These are phyloP conservation scores for Suillus brevipes DNA, from an alignment of 768 basidiomycete genomes.

Conservation along the genomic window DNA sequence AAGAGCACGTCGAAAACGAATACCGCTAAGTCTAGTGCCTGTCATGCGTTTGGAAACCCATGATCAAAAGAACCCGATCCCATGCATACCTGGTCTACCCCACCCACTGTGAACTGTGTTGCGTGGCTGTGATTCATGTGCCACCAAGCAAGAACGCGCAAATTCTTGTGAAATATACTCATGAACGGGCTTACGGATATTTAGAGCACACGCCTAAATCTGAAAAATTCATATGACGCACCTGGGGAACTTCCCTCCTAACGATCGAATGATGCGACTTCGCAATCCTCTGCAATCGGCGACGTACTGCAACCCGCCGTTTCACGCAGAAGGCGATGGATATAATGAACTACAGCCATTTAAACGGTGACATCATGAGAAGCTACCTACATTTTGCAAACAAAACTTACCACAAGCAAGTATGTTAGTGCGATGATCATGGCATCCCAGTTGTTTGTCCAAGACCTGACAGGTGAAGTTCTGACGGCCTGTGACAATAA, in stretches of 20 bases:
- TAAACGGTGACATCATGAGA: neutral
- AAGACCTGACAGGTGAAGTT: conserved; percentile 53
- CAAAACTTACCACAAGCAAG: conserved; percentile 55
- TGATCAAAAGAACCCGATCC: neutral
- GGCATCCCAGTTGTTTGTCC: conserved; percentile 66
- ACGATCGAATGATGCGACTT: conserved; percentile 55
- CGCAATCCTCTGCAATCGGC: conserved; percentile 66
- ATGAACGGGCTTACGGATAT: conserved; percentile 52
- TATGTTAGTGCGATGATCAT: conserved; percentile 73
- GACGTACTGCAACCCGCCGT: conserved; percentile 64
- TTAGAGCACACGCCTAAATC: conserved; percentile 6
- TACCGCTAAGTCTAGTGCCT: conserved; percentile 61
- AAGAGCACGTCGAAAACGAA: conserved; percentile 67
- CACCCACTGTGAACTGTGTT: conserved; percentile 69
- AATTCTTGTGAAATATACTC: conserved; percentile 74
- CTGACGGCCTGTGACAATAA: conserved; percentile 74
- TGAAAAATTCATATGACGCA: conserved; percentile 22
- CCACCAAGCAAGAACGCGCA: conserved; percentile 69
- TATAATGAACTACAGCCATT: conserved; percentile 46
- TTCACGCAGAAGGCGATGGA: conserved; percentile 68
- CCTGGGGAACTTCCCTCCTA: conserved; percentile 61
- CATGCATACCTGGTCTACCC: conserved; percentile 64
- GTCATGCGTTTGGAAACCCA: conserved; percentile 2
- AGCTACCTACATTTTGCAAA: neutral
- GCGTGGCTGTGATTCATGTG: conserved; percentile 70